A percentile compares a stretch with the other conserved stretches of the same genome.
Evolutionary conservation across 2,329 filamentous ascomycete species (phyloP).

Genomic region (Berkeleyomyces rouxiae): DNA sequence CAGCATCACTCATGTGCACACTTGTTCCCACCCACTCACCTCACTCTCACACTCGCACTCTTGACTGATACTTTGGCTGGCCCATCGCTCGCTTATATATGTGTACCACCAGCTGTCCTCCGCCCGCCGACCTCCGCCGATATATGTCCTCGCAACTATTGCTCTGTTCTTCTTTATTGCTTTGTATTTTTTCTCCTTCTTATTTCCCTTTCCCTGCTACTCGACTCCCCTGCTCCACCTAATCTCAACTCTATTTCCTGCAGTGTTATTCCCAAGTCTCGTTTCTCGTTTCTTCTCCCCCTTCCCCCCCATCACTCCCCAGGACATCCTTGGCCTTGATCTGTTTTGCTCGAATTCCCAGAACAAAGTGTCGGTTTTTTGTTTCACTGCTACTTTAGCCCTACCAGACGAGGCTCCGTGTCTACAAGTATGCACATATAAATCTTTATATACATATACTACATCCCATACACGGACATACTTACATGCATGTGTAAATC

Average conservation of each 20-base stretch:
- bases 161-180: not conserved
- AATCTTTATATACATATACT: not conserved
- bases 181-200: not conserved
- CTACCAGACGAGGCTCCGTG: not conserved
- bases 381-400: constrained; percentile 1
- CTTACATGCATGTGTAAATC: not conserved
- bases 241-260: constrained; percentile 1
- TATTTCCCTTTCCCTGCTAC: not conserved
- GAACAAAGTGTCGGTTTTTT: not conserved
- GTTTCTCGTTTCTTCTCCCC: not conserved
- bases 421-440: not conserved
- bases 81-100: not conserved
- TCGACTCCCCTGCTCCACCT: not conserved
- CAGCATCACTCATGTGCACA: not conserved
- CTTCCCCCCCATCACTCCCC: not conserved
- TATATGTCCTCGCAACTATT: not conserved
- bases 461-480: not conserved
- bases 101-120: not conserved
- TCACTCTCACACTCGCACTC: too few relatives aligned
- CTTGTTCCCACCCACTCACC: not conserved
- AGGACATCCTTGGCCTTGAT: not conserved
- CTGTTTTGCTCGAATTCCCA: not conserved
- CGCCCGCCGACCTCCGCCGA: not conserved
- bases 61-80: too few relatives aligned
- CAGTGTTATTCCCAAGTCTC: not conserved